A percentile compares a stretch with the other conserved stretches of the same genome.
Conservation (phyloP, 208 protist genomes). For the Balamuthia mandrillaris region DNA sequence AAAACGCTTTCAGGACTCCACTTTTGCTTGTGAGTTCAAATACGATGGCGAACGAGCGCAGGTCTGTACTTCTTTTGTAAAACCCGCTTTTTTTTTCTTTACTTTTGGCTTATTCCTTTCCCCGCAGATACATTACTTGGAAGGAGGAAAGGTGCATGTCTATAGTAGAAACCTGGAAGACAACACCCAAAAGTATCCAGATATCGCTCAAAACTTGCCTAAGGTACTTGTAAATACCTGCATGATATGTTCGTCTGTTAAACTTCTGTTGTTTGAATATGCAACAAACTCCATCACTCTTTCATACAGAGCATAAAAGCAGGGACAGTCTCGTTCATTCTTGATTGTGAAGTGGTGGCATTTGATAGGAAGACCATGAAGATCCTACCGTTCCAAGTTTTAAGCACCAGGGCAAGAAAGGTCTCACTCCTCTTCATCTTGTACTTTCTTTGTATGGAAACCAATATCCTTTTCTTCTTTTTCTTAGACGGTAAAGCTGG, state of each 20-base stretch:
- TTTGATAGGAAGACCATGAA: slow-evolving; percentile 79
- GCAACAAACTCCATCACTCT: not conserved
- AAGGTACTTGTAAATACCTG: not conserved
- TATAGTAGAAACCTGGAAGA: slow-evolving; percentile 98
- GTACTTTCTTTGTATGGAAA: too few species aligned
- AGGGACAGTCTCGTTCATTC: slow-evolving; percentile 90
- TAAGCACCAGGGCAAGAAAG: slow-evolving; percentile 73
- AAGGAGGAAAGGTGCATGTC: slow-evolving; percentile 79
- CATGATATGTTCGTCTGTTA: too few species aligned
- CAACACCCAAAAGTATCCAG: slow-evolving; percentile 96
- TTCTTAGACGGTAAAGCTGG: slow-evolving; percentile 75
- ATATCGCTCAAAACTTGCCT: slow-evolving; percentile 85
- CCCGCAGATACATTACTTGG: slow-evolving; percentile 72
- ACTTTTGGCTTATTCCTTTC: too few species aligned
- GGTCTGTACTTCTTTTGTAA: too few species aligned
- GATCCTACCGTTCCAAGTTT: slow-evolving; percentile 92
- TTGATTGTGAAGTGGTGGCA: slow-evolving; percentile 97
- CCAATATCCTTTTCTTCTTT: too few species aligned
- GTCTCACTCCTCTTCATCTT: not conserved
- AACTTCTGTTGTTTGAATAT: too few species aligned
- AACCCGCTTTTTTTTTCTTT: not conserved
- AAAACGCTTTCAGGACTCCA: slow-evolving; percentile 62
- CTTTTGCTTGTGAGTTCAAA: slow-evolving; percentile 99
- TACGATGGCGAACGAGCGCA: slow-evolving; percentile 97
- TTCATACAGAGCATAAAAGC: not conserved